phyloP scores from a whole-genome alignment of 441 rosid species.

The Capsella rubella region DNA sequence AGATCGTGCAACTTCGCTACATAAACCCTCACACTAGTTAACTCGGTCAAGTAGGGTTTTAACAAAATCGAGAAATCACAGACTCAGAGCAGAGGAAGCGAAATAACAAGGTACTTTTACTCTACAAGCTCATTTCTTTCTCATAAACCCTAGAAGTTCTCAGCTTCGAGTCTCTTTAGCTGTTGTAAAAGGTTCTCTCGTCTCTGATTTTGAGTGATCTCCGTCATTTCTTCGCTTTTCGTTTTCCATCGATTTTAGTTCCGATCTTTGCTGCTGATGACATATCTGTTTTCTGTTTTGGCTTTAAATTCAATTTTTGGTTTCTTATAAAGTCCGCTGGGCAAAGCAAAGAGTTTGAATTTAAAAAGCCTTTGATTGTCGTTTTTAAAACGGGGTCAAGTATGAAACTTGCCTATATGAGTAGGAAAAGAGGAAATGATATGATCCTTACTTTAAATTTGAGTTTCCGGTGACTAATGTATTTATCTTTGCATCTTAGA shows the following conservation, averaged over 20 bases:
- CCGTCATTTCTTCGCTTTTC: slow-evolving; percentile 21
- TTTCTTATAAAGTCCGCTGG: not conserved
- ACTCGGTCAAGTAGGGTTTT: slow-evolving; percentile 42
- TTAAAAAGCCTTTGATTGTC: slow-evolving; percentile 17
- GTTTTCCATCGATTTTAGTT: slow-evolving; percentile 18
- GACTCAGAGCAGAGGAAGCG: slow-evolving; percentile 20
- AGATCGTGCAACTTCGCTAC: slow-evolving; percentile 24
- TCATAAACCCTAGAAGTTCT: slow-evolving; percentile 33
- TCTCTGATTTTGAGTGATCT: slow-evolving; percentile 21
- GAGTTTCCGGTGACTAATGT: not conserved
- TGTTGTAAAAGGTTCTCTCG: slow-evolving; percentile 6
- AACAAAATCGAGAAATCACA: slow-evolving; percentile 17
- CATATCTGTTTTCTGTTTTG: slow-evolving; percentile 11
- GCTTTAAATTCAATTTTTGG: not conserved
- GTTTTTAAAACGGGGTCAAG: not conserved
- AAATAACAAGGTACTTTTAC: slow-evolving; percentile 29
- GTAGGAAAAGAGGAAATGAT: not conserved
- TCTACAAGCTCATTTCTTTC: slow-evolving; percentile 10
- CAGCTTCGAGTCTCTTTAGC: not conserved
- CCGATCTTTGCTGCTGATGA: slow-evolving; percentile 13
- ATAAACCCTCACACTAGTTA: slow-evolving; percentile 34
- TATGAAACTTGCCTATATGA: not conserved
- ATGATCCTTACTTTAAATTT: not conserved
- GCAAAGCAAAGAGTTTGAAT: not conserved
- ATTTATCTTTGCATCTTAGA: slow-evolving; percentile 4